Percentiles rank a stretch among this genome's conserved stretches.
phyloP scores from a whole-genome alignment of 768 basidiomycete genomes.

The Podaxis sp. region DNA sequence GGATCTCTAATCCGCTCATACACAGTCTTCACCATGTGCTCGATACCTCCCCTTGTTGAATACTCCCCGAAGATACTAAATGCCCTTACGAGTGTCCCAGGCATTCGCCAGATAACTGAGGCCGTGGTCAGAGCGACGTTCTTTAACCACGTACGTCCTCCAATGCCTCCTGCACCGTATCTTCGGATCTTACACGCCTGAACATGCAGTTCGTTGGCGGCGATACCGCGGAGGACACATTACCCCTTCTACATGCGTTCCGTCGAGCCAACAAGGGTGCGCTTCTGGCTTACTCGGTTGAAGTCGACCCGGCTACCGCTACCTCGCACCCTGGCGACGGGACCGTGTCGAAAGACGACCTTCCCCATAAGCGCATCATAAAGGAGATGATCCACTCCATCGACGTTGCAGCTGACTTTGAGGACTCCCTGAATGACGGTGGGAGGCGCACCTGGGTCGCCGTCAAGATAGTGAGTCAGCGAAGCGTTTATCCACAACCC shows the following conservation, averaged over 20 bases:
- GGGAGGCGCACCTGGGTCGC: conserved; percentile 79
- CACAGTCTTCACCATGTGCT: conserved; percentile 79
- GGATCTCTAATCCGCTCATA: conserved; percentile 56
- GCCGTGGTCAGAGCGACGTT: conserved; percentile 75
- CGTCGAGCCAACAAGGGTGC: conserved; percentile 70
- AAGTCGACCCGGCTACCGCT: conserved; percentile 51
- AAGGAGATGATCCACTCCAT: conserved; percentile 76
- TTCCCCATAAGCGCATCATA: conserved; percentile 60
- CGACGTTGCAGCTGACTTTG: conserved; percentile 79
- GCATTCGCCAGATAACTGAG: conserved; percentile 64
- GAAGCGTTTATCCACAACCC: conserved; percentile 36
- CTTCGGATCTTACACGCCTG: conserved; percentile 3
- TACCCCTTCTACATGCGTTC: conserved; percentile 62
- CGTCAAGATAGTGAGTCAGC: conserved; percentile 53
- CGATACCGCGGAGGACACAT: conserved; percentile 67
- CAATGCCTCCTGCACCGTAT: neutral
- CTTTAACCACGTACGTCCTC: conserved; percentile 67
- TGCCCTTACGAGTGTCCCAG: conserved; percentile 48
- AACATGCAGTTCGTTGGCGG: conserved; percentile 78
- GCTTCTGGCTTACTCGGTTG: conserved; percentile 82
- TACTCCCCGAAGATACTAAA: conserved; percentile 65
- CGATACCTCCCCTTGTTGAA: conserved; percentile 75
- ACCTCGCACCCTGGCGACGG: conserved; percentile 19
- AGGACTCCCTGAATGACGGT: conserved; percentile 42
- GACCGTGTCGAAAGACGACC: conserved; percentile 21